phyloP scores from a whole-genome alignment of 345 rosid genomes.

The Corchorus capsularis region DNA sequence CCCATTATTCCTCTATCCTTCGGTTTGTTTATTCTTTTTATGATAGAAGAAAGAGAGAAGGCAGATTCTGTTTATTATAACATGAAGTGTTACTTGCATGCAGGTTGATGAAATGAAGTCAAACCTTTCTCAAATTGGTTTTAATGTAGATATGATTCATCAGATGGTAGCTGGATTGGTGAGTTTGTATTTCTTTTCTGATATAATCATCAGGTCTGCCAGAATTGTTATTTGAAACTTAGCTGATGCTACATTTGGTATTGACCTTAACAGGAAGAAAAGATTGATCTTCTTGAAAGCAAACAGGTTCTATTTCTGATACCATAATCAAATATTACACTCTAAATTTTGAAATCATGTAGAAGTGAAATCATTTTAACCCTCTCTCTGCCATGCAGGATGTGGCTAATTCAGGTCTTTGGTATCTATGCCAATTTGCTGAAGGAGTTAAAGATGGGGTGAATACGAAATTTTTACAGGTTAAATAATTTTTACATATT shows the following conservation, averaged over 20 bases:
- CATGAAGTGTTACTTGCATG: slow-evolving; percentile 27
- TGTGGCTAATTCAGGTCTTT: slow-evolving; percentile 70
- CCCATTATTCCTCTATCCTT: background rate
- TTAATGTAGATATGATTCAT: slow-evolving; percentile 59
- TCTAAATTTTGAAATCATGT: background rate
- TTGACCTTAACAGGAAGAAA: slow-evolving; percentile 67
- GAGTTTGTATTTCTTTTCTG: slow-evolving; percentile 37
- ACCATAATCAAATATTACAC: slow-evolving; percentile 8
- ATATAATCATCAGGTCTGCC: background rate
- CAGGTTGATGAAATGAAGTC: slow-evolving; percentile 75
- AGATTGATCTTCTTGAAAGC: slow-evolving; percentile 71
- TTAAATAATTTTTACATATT: slow-evolving; percentile 25
- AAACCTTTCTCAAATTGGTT: slow-evolving; percentile 78
- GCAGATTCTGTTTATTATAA: slow-evolving; percentile 11
- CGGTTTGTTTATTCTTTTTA: background rate
- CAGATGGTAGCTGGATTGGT: slow-evolving; percentile 83
- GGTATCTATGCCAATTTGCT: slow-evolving; percentile 70
- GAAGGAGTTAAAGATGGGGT: slow-evolving; percentile 57
- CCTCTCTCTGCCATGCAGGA: slow-evolving; percentile 43
- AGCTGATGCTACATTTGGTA: slow-evolving; percentile 24
- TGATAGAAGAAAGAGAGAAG: background rate
- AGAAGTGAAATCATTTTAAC: slow-evolving; percentile 9
- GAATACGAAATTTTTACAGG: slow-evolving; percentile 50
- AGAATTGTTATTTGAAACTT: background rate
- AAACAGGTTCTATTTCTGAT: slow-evolving; percentile 57